Evolutionary conservation across 2,329 filamentous ascomycete species (phyloP), one percentile per base, ranked within the genome.

Genomic region (Alternaria atra): DNA sequence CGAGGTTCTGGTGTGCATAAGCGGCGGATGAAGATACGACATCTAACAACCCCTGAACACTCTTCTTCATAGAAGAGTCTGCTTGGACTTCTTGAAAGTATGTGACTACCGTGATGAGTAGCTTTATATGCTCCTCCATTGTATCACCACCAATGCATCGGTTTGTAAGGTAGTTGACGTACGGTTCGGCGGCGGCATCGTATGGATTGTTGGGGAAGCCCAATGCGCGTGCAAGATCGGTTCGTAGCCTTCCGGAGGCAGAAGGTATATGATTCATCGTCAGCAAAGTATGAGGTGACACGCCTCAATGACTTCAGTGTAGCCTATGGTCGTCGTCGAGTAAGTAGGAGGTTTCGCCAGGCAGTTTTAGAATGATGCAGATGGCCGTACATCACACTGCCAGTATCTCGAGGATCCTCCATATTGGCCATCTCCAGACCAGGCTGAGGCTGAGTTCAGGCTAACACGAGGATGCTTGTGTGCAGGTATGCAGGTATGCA

Each of bases 161-260:
- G 12, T 68, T 71, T 32, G 48, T 17, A n/a, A 71, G 67, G 53
- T 69, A 69, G 32, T 64, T 65, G 20, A 73, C 50, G 42, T 70
- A 69, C 20, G 68, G 68, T 46, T 63, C 61, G 27, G 62, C 57
- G 17, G 48, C 35, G 4, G 27, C 5, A 20, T 58, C 40, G n/a
- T 25, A 32, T 4, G 65, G 60, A 43, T 69, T 62, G 1, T 64
- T 17, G 3, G 40, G 7, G 51, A 55, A 66, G 50, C 64, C 62
- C 4, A 71, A 15, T 5, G 60, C 47, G 27, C 65, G 60, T 1
- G 63, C 61, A 30, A 71, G 68, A 0, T 42, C 9, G 10, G 39
- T 42, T 25, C 20, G 39, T 4, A 25, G 20, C 0, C 5, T 15
- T 15, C 1, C 10, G 5, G 39, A 7, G 10, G 20, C 0, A 8